These are phyloP conservation scores for Malassezia nana DNA, from an alignment of 1,284 basidiomycete species.

Conservation along the genomic window DNA sequence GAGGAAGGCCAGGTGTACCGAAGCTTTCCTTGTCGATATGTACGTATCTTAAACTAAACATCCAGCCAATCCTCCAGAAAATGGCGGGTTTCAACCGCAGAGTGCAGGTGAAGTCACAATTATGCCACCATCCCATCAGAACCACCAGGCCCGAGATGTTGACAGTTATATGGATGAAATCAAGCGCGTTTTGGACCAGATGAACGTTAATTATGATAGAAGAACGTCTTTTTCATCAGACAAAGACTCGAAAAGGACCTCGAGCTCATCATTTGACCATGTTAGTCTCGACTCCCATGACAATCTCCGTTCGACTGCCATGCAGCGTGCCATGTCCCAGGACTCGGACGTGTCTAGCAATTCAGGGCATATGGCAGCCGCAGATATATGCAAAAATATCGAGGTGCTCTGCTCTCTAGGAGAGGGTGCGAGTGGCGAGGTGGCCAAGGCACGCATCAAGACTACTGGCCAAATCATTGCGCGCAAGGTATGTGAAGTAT, in stretches of 20 bases:
- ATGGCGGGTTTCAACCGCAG: not conserved
- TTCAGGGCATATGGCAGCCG: not conserved
- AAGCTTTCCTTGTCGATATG: slow-evolving; percentile 19
- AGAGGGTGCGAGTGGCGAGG: slow-evolving; percentile 90
- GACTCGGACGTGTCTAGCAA: not conserved
- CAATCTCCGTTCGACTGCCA: not conserved
- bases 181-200: not conserved
- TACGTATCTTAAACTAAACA: not conserved
- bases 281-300: not conserved
- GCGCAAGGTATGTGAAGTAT: slow-evolving; percentile 59
- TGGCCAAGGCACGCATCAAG: slow-evolving; percentile 75
- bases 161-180: slow-evolving; percentile 11
- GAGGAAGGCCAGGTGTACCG: slow-evolving; percentile 21
- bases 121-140: slow-evolving; percentile 7
- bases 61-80: not conserved
- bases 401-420: slow-evolving; percentile 68
- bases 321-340: not conserved
- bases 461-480: slow-evolving; percentile 73
- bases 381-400: slow-evolving; percentile 53
- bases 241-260: not conserved
- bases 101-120: slow-evolving; percentile 9
- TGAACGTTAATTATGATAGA: not conserved
- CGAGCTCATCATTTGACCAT: not conserved
- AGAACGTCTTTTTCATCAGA: not conserved
- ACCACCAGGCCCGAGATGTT: not conserved